Evolutionary conservation across 805 yeast species (phyloP).

Genomic region (Grigorovia yakushimaensis): DNA sequence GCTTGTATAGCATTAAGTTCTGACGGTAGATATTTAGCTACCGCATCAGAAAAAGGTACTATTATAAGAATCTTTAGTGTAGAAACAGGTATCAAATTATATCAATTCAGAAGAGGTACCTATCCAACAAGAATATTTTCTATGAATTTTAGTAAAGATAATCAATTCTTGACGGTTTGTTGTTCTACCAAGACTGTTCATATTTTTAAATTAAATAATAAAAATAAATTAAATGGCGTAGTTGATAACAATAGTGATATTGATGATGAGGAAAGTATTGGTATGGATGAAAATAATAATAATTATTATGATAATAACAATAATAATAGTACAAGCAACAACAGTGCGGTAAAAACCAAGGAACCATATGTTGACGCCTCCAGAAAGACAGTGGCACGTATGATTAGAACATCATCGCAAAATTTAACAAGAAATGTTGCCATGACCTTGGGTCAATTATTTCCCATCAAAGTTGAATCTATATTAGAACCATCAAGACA

Average conservation of each 20-base stretch:
- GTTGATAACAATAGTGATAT: slow-evolving; percentile 12
- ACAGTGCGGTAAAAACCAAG: slow-evolving; percentile 9
- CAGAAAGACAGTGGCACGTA: slow-evolving; percentile 61
- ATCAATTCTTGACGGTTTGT: slow-evolving; percentile 66
- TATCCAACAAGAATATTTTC: slow-evolving; percentile 76
- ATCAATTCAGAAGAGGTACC: slow-evolving; percentile 67
- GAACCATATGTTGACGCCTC: slow-evolving; percentile 60
- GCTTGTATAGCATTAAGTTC: slow-evolving; percentile 54
- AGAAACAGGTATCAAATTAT: slow-evolving; percentile 50
- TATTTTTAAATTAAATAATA: slow-evolving; percentile 56
- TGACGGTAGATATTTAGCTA: slow-evolving; percentile 60
- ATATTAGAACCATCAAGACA: slow-evolving; percentile 85
- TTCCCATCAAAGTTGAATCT: slow-evolving; percentile 68
- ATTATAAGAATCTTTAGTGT: slow-evolving; percentile 61
- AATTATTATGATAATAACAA: slow-evolving; percentile 2
- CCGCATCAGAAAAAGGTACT: slow-evolving; percentile 72
- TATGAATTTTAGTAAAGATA: slow-evolving; percentile 62
- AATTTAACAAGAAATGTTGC: slow-evolving; percentile 73
- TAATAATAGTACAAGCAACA: slow-evolving; percentile 2
- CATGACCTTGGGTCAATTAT: slow-evolving; percentile 76
- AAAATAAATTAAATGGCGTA: neutral
- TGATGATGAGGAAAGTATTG: slow-evolving; percentile 16
- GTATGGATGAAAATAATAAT: slow-evolving; percentile 2
- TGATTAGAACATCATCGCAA: slow-evolving; percentile 71
- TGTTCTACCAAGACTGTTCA: slow-evolving; percentile 90